A percentile compares a stretch with the other conserved stretches of the same genome.
Conservation (phyloP, 257 asterid species). For the Pogostemon cablin region DNA sequence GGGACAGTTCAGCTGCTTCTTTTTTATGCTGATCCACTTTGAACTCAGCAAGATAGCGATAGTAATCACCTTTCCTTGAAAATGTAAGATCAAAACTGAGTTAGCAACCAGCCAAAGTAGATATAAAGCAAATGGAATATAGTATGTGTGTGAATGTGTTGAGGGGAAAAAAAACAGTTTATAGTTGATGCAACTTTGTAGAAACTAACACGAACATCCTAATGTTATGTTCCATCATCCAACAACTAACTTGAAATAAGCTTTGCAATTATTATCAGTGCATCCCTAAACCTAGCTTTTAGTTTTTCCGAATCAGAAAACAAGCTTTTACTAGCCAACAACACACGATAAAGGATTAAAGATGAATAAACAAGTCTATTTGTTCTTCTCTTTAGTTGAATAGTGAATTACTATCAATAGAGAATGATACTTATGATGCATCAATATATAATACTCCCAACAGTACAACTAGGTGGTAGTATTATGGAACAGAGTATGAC, state of each 20-base stretch:
- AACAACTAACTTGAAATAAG: constrained; percentile 10
- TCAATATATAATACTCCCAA: neutral
- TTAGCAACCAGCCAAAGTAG: constrained; percentile 12
- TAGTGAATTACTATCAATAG: neutral
- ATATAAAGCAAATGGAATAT: neutral
- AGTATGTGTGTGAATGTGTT: too few species aligned
- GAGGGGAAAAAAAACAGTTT: neutral
- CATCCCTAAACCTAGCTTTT: neutral
- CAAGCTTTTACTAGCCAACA: neutral
- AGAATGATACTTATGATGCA: constrained; percentile 14
- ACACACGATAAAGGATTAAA: constrained; percentile 9
- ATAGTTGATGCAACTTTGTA: neutral
- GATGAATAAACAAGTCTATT: neutral
- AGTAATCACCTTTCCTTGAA: constrained; percentile 87
- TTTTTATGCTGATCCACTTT: constrained; percentile 74
- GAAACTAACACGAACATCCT: neutral
- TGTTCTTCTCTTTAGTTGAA: neutral
- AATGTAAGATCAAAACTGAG: constrained; percentile 12
- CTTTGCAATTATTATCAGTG: neutral
- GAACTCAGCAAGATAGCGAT: constrained; percentile 88
- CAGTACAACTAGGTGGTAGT: neutral
- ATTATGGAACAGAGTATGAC: neutral
- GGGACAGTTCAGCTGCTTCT: constrained; percentile 80
- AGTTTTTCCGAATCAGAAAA: neutral
- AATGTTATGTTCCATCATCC: constrained; percentile 8